Evolutionary conservation across 345 rosid species (phyloP), one percentile per base, ranked within the genome.

Genomic region (Adansonia digitata): DNA sequence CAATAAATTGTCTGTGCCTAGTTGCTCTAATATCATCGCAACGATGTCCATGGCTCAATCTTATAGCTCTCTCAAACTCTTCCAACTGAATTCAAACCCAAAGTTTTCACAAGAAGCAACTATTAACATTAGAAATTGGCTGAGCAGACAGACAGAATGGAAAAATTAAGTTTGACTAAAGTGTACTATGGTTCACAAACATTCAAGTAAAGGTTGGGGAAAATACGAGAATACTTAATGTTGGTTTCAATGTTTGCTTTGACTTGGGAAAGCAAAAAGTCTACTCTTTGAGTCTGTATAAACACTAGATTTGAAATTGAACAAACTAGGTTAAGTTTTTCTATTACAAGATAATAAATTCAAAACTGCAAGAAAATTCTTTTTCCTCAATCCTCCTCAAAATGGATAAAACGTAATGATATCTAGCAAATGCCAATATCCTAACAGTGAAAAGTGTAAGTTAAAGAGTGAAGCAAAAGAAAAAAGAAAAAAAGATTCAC

Each of bases 21-120:
- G 88, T 81, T 68, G 90, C 77, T 0, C 90, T 80, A 73, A 69
- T 77, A 68, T 87, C 89, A 56, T 91, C 85, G 37, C 74, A 75
- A 17, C 81, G 77, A 60, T 84, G 81, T 64, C 89, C 84, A 79
- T 86, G 84, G 75, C 92, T 91, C 82, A 86, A 78, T 81, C 85
- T 77, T 57, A 90, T 86, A 26, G 93, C 98, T 74, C 81, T 90
- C 86, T 90, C 98, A 77, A 91, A 93, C 84, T 87, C 97, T 56
- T 93, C 97, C 89, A 90, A 71, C 97, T 93, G 84, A 74, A 74
- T 80, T 79, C 77, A 63, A 65, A 83, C 39, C 31, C 63, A 79
- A 53, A 82, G 45, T 63, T 60, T 49, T n/a, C 78, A 61, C 24
- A 40, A 51, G 49, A 15, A 74, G 46, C 11, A 14, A 4, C 51